Conservation (phyloP, 192 early-diverging fungal genomes). For the Obelidium mucronatum region DNA sequence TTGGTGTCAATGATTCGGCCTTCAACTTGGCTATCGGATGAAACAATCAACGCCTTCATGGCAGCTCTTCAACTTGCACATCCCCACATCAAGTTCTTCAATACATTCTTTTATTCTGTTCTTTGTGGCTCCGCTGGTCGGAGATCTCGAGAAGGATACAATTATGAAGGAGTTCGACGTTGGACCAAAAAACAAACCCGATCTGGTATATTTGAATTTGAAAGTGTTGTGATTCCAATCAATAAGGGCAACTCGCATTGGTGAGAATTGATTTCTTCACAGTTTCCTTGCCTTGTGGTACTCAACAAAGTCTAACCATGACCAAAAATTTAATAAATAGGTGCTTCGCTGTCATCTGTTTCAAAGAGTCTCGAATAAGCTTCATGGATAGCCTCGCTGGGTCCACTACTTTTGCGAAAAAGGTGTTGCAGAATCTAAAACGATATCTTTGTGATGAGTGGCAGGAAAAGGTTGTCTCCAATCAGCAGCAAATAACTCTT, state of each 20-base stretch:
- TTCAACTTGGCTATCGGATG: conserved; percentile 40
- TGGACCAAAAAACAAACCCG: conserved; percentile 36
- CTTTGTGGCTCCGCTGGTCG: conserved; percentile 5
- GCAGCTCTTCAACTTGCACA: conserved; percentile 16
- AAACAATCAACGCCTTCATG: conserved; percentile 43
- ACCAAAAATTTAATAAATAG: conserved; percentile 12
- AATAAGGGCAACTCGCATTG: conserved; percentile 46
- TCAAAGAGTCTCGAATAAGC: neutral
- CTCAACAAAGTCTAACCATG: neutral
- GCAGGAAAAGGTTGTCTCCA: conserved; percentile 28
- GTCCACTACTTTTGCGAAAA: conserved; percentile 4
- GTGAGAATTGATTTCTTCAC: conserved; percentile 28
- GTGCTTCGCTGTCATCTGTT: conserved; percentile 32
- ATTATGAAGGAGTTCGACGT: conserved; percentile 29
- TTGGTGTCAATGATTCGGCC: conserved; percentile 11
- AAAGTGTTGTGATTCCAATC: conserved; percentile 40
- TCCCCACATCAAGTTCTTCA: conserved; percentile 36
- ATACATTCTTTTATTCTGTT: conserved; percentile 41
- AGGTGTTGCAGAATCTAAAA: neutral
- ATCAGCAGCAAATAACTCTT: neutral
- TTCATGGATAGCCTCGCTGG: conserved; percentile 37
- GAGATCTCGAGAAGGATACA: conserved; percentile 10
- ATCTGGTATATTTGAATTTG: conserved; percentile 36
- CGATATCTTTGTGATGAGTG: conserved; percentile 37
- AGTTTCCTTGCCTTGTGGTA: too few species aligned